phyloP scores from a whole-genome alignment of 2,329 filamentous ascomycete species.

The Aspergillus quadricinctus region DNA sequence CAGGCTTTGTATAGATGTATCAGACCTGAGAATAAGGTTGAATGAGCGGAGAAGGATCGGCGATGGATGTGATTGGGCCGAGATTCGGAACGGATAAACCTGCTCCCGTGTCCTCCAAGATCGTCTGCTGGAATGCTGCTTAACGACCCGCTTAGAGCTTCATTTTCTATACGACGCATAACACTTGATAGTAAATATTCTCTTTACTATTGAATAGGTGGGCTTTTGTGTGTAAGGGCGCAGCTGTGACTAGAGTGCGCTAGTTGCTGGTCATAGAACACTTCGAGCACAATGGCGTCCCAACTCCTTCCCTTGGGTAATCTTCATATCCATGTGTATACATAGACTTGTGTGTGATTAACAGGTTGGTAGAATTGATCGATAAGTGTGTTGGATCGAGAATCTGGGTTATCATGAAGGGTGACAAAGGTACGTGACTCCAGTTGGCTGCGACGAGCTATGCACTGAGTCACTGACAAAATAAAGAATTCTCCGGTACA shows the following conservation, averaged over 20 bases:
- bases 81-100: slow-evolving; percentile 20
- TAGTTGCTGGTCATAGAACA: not conserved
- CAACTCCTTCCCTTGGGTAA: slow-evolving; percentile 69
- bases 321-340: slow-evolving; percentile 12
- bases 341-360: slow-evolving; percentile 16
- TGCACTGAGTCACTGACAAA: slow-evolving; percentile 15
- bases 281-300: slow-evolving; percentile 56
- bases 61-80: slow-evolving; percentile 11
- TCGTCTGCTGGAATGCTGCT: slow-evolving; percentile 17
- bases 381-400: slow-evolving; percentile 97
- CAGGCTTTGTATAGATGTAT: not conserved
- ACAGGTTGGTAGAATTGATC: slow-evolving; percentile 69
- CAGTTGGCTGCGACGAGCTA: not conserved
- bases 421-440: slow-evolving; percentile 73
- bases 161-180: slow-evolving; percentile 14
- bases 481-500: slow-evolving; percentile 85
- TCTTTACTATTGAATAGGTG: not conserved
- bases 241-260: not conserved
- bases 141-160: slow-evolving; percentile 14
- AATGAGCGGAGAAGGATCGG: not conserved
- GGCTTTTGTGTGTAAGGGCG: not conserved
- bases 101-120: slow-evolving; percentile 15
- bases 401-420: slow-evolving; percentile 99
- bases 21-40: too few relatives aligned
- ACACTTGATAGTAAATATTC: slow-evolving; percentile 6